These are phyloP conservation scores for Globisporangium camurandrum DNA, from an alignment of 352 stramenopile genomes.

Conservation along the genomic window DNA sequence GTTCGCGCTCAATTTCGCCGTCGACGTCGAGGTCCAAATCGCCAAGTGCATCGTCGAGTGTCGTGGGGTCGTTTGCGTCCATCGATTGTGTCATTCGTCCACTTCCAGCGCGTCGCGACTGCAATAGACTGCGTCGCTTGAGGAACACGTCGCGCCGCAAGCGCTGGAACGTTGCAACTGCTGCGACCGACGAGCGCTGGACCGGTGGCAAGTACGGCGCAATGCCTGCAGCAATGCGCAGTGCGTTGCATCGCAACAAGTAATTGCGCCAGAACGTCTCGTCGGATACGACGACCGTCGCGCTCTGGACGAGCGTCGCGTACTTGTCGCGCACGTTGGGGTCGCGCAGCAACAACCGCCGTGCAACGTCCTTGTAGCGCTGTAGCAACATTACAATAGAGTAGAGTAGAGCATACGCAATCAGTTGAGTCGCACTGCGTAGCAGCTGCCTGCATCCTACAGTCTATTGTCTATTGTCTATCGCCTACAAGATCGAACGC, in stretches of 20 bases:
- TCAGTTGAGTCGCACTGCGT: too few species aligned
- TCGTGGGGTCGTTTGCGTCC: constrained; percentile 19
- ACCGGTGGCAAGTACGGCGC: constrained; percentile 45
- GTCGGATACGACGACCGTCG: constrained; percentile 34
- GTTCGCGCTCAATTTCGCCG: constrained; percentile 66
- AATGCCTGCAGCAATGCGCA: constrained; percentile 26
- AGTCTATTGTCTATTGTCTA: too few species aligned
- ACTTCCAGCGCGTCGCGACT: constrained; percentile 12
- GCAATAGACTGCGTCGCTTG: constrained; percentile 27
- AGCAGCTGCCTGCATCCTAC: background rate
- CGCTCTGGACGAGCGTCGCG: constrained; percentile 26
- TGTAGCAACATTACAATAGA: constrained; percentile 6
- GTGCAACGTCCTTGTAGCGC: constrained; percentile 35
- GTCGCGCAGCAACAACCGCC: constrained; percentile 43
- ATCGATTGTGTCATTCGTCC: constrained; percentile 11
- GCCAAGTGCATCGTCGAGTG: constrained; percentile 24
- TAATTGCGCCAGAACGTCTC: constrained; percentile 66
- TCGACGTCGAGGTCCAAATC: constrained; percentile 58
- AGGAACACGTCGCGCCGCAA: constrained; percentile 41
- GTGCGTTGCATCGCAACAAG: constrained; percentile 58
- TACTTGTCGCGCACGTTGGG: constrained; percentile 60
- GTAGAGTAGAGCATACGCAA: too few species aligned
- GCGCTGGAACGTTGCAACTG: constrained; percentile 38
- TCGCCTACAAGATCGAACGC: too few species aligned
- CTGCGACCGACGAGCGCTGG: constrained; percentile 18